Evolutionary conservation across 164 flowering plant species (phyloP).

Genomic region (Magnolia sinica): DNA sequence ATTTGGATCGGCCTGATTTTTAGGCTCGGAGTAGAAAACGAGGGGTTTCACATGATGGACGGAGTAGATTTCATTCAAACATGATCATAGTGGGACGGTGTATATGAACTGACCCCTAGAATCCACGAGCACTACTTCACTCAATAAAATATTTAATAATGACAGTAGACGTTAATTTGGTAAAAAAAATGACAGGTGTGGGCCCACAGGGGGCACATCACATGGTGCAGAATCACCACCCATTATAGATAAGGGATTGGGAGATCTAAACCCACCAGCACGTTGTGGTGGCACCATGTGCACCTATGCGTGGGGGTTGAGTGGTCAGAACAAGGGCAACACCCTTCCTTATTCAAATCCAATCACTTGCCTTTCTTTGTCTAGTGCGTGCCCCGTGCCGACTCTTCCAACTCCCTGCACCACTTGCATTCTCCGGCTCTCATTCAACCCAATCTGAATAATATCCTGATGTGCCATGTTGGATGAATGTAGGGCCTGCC

Average conservation of each 20-base stretch:
- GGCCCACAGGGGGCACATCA: background rate
- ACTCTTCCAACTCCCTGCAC: background rate
- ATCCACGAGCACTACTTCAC: too few species aligned
- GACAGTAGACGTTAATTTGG: background rate
- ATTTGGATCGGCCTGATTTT: too few species aligned
- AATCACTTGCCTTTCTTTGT: background rate
- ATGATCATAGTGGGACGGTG: too few species aligned
- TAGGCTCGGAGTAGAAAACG: too few species aligned
- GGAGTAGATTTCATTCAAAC: too few species aligned
- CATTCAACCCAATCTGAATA: background rate
- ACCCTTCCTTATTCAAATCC: background rate
- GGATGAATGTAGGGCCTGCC: background rate
- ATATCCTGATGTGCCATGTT: background rate
- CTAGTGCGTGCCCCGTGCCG: slow-evolving; percentile 2
- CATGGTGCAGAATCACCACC: slow-evolving; percentile 16
- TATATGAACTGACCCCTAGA: too few species aligned
- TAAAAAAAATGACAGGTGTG: background rate
- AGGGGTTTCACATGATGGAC: too few species aligned
- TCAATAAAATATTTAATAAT: too few species aligned
- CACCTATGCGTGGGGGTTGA: slow-evolving; percentile 2
- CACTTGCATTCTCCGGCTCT: background rate
- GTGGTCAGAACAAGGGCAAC: slow-evolving; percentile 6
- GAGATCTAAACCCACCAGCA: slow-evolving; percentile 14
- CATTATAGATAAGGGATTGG: slow-evolving; percentile 8
- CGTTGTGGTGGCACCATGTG: background rate